Evolutionary conservation across 2,329 filamentous ascomycete genomes (phyloP).

Genomic region (Penicillium psychrosexuale): DNA sequence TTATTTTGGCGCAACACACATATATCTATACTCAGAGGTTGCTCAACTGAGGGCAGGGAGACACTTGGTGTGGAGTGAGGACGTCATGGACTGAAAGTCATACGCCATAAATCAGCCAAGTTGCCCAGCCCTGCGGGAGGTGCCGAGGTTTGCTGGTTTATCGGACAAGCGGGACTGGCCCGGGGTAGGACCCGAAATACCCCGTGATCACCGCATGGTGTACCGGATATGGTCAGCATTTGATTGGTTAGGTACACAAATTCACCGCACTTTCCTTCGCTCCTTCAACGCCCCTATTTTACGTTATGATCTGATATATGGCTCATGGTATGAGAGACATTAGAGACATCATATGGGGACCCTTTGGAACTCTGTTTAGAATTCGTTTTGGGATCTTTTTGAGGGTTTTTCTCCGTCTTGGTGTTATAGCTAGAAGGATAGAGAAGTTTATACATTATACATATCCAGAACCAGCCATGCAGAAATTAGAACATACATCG

Average conservation of each 20-base stretch:
- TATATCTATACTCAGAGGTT: not conserved
- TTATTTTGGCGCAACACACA: not conserved
- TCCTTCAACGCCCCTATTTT: too few species aligned
- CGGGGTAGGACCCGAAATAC: not conserved
- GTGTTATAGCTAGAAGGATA: not conserved
- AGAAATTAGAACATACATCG: too few species aligned
- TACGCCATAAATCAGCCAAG: not conserved
- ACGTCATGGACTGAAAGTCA: not conserved
- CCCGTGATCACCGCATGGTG: too few species aligned
- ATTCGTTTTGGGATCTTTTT: not conserved
- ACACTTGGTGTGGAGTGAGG: not conserved
- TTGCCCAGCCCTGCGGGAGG: not conserved
- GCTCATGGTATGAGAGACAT: too few species aligned
- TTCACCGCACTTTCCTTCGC: not conserved
- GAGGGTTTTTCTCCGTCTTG: too few species aligned
- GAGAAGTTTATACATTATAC: too few species aligned
- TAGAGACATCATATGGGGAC: not conserved
- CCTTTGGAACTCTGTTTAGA: not conserved
- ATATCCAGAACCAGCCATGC: too few species aligned
- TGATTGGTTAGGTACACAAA: not conserved
- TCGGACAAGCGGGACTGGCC: not conserved
- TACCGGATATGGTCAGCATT: not conserved
- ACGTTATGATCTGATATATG: not conserved
- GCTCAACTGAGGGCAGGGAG: not conserved
- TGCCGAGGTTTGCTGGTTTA: not conserved